These are phyloP conservation scores for Neurospora crassa DNA, from an alignment of 2,329 filamentous ascomycete genomes.

Conservation along the genomic window DNA sequence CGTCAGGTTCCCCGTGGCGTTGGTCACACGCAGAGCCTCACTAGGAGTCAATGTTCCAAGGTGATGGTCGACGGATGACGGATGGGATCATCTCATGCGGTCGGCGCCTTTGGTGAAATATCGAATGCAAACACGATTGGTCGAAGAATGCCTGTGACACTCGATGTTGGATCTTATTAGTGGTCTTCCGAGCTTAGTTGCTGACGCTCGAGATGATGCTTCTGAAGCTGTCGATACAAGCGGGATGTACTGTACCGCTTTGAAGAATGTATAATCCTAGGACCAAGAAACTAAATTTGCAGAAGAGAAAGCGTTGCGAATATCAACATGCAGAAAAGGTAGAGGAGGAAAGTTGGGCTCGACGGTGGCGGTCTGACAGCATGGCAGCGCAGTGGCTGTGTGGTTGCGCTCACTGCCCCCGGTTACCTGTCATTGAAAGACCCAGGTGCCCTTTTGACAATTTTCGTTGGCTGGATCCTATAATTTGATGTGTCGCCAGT, in stretches of 20 bases:
- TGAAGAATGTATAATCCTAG: background rate
- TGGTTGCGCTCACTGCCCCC: background rate
- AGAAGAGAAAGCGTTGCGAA: background rate
- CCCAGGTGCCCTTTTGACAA: background rate
- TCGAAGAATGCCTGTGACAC: background rate
- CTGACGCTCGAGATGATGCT: background rate
- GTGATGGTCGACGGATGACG: background rate
- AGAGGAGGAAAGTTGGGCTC: background rate
- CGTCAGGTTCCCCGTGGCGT: background rate
- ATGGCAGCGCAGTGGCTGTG: background rate
- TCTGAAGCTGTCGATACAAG: background rate
- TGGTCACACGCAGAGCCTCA: background rate
- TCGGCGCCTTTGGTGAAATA: background rate
- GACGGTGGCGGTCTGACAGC: background rate
- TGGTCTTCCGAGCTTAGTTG: background rate
- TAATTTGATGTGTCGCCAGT: background rate
- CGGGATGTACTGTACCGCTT: background rate
- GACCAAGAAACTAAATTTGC: background rate
- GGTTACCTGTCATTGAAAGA: background rate
- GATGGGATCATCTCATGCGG: background rate
- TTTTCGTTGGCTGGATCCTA: background rate
- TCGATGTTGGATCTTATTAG: background rate
- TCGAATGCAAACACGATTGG: background rate
- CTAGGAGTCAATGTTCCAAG: background rate
- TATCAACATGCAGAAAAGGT: background rate